Evolutionary conservation across 371 early-diverging fungal species (phyloP).

Genomic region (Mucor sp.): DNA sequence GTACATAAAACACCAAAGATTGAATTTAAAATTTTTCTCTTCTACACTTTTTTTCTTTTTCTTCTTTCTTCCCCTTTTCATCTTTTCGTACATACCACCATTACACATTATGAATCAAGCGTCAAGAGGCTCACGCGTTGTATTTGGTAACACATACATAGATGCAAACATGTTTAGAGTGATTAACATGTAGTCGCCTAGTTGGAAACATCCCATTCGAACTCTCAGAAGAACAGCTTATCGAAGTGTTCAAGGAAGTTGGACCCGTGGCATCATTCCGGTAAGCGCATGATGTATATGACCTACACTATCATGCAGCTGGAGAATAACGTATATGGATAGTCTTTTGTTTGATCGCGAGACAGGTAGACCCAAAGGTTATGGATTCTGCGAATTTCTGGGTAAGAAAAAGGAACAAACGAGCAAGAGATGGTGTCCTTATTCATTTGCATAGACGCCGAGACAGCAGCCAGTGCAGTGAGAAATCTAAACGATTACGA

Average conservation of each 20-base stretch:
- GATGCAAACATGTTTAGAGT: background rate
- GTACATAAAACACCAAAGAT: background rate
- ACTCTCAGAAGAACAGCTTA: constrained; percentile 86
- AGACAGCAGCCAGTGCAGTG: constrained; percentile 83
- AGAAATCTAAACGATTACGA: constrained; percentile 84
- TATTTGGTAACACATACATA: constrained; percentile 66
- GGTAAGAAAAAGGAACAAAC: constrained; percentile 38
- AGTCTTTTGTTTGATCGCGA: constrained; percentile 87
- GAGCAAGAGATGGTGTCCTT: too few species aligned
- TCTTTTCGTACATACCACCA: background rate
- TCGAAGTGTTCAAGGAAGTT: constrained; percentile 87
- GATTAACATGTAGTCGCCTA: constrained; percentile 8
- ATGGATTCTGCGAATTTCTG: constrained; percentile 86
- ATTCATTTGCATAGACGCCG: constrained; percentile 54
- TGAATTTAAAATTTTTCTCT: background rate
- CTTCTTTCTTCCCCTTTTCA: background rate
- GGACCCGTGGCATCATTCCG: constrained; percentile 83
- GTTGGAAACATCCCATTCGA: constrained; percentile 90
- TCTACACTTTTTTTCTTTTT: background rate
- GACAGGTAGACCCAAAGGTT: constrained; percentile 89
- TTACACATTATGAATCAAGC: constrained; percentile 35
- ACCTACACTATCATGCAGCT: too few species aligned
- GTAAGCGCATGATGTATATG: constrained; percentile 29
- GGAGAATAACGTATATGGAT: too few species aligned
- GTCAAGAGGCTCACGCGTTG: constrained; percentile 56